phyloP scores from a whole-genome alignment of 208 protist genomes.

The Trypanosoma lewisi region DNA sequence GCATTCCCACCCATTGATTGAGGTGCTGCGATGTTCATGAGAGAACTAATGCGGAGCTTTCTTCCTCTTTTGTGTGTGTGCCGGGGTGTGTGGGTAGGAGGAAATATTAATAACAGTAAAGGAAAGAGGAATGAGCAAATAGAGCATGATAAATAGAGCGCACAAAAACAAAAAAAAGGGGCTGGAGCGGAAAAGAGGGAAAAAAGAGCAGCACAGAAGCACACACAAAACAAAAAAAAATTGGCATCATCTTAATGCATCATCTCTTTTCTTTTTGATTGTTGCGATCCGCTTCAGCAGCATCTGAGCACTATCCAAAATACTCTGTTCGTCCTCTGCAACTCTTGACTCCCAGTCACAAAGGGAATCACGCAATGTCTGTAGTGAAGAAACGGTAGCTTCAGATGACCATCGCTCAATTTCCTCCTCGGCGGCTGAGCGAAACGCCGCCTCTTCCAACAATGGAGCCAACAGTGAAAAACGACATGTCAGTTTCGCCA shows the following conservation, averaged over 20 bases:
- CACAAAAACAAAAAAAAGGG: slow-evolving; percentile 2
- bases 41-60: slow-evolving; percentile 1
- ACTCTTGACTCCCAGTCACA: not conserved
- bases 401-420: slow-evolving; percentile 21
- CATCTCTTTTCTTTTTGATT: slow-evolving; percentile 5
- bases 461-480: slow-evolving; percentile 24
- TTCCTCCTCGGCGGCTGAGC: slow-evolving; percentile 2
- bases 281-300: slow-evolving; percentile 2
- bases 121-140: not conserved
- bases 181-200: not conserved
- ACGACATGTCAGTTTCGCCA: slow-evolving; percentile 20
- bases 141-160: not conserved
- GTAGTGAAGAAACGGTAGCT: slow-evolving; percentile 11
- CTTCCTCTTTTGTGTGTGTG: too few relatives aligned
- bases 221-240: slow-evolving; percentile 5
- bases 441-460: slow-evolving; percentile 26
- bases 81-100: too few relatives aligned
- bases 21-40: slow-evolving; percentile 1
- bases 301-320: slow-evolving; percentile 6
- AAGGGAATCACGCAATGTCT: slow-evolving; percentile 13
- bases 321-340: slow-evolving; percentile 5
- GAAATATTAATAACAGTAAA: too few relatives aligned
- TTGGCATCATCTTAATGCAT: not conserved
- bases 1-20: not conserved
- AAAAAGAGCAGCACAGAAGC: not conserved